Percentiles rank a stretch among this genome's conserved stretches.
Conservation (phyloP, 495 filamentous ascomycete species). For the Neurospora sp. region DNA sequence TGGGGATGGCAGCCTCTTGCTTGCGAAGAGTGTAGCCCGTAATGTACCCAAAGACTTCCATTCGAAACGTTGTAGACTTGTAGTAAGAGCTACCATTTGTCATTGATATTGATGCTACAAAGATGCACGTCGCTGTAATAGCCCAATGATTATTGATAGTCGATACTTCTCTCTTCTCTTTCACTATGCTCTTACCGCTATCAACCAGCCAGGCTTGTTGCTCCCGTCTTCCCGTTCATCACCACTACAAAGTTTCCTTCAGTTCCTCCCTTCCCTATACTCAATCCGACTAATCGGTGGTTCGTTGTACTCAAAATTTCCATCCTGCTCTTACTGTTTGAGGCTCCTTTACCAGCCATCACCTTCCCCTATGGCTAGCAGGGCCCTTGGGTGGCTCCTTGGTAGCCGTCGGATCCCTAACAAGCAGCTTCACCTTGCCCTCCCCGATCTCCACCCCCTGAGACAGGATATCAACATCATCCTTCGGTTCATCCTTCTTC, state of each 20-base stretch:
- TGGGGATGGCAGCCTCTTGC: not conserved
- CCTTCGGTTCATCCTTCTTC: constrained; percentile 42
- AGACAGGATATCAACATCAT: constrained; percentile 48
- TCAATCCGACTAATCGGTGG: not conserved
- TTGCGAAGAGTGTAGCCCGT: not conserved
- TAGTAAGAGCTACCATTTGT: not conserved
- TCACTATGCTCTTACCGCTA: not conserved
- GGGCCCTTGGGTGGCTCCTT: constrained; percentile 39
- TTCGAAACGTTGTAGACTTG: not conserved
- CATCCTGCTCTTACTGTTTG: not conserved
- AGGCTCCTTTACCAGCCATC: constrained; percentile 14
- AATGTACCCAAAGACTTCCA: not conserved
- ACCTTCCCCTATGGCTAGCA: constrained; percentile 32
- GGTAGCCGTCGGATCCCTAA: constrained; percentile 31
- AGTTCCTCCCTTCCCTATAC: not conserved
- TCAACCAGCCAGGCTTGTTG: not conserved
- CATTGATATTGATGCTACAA: not conserved
- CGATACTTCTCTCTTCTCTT: not conserved
- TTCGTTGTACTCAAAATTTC: not conserved
- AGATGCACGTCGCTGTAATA: not conserved
- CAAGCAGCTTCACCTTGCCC: constrained; percentile 49
- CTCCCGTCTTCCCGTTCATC: not conserved
- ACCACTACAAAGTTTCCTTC: not conserved
- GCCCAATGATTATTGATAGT: not conserved
- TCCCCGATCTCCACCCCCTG: constrained; percentile 51